Evolutionary conservation across 2,329 filamentous ascomycete genomes (phyloP).

Genomic region (Ceratocystiopsis sp.): DNA sequence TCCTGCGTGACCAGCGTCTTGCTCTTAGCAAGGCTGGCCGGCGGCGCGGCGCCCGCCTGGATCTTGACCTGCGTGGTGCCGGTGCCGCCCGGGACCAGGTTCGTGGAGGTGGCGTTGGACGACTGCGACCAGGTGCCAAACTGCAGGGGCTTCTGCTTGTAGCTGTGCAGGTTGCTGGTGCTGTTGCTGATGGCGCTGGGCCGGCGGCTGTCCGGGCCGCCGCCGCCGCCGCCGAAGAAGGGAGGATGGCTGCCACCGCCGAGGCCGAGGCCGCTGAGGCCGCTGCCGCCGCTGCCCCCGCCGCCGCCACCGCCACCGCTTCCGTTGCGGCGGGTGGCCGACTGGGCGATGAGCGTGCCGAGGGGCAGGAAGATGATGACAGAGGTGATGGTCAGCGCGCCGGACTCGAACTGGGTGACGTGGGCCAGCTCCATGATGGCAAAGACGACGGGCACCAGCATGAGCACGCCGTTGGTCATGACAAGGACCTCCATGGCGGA

Average conservation of each 20-base stretch:
- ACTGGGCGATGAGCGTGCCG: slow-evolving; percentile 33
- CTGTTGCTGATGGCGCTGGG: background rate
- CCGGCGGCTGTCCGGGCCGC: slow-evolving; percentile 1
- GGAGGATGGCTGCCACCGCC: background rate
- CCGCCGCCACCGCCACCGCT: background rate
- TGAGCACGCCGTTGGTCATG: slow-evolving; percentile 37
- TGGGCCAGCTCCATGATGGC: slow-evolving; percentile 27
- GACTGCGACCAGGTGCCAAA: slow-evolving; percentile 4
- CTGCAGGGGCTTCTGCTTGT: background rate
- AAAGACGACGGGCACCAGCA: slow-evolving; percentile 36
- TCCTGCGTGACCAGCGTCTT: slow-evolving; percentile 3
- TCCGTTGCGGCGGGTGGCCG: slow-evolving; percentile 13
- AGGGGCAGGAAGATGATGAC: slow-evolving; percentile 34
- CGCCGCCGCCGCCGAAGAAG: background rate
- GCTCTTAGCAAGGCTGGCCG: slow-evolving; percentile 4
- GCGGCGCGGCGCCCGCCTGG: slow-evolving; percentile 1
- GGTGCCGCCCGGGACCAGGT: background rate
- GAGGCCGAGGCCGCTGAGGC: slow-evolving; percentile 1
- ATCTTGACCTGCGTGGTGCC: slow-evolving; percentile 3
- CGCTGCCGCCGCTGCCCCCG: background rate
- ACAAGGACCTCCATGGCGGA: slow-evolving; percentile 36
- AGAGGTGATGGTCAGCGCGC: slow-evolving; percentile 30
- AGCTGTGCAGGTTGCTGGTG: background rate
- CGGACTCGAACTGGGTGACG: slow-evolving; percentile 29
- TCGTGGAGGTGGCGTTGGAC: slow-evolving; percentile 3